Evolutionary conservation across 768 basidiomycete genomes (phyloP), one percentile per base, ranked within the genome.

Genomic region (Trametes punicea): DNA sequence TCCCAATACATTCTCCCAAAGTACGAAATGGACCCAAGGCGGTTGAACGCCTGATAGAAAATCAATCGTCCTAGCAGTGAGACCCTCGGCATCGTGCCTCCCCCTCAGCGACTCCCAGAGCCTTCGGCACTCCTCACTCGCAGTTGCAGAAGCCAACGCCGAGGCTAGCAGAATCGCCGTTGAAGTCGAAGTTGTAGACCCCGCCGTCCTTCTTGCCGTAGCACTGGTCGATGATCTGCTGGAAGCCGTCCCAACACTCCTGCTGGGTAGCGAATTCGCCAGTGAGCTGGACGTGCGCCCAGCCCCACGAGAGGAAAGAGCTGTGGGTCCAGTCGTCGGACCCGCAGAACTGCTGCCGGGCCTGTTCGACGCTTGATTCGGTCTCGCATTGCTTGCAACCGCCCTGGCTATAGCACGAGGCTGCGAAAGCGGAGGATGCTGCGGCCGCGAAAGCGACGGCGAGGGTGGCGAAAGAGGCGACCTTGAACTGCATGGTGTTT

Each of bases 191-290:
- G 25, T 25, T 18, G 36, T 50, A 39, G 2, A 18, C 13, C 5
- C 48, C 48, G 36, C 48, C 48, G n/a, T 50, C 48, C 36, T 39
- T 39, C 16, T 38, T 5, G 15, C 48, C 48, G 25, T 39, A 29
- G 48, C 48, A 50, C 36, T 50, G 36, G 36, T 50, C 48, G 48
- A 50, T 50, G 36, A 50, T 40, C 16, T 39, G 15, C 48, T 50
- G 16, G 48, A 50, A 50, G 4, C 48, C 48, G 36, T 50, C 48
- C 25, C 25, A 27, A 38, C 48, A 50, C 48, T 50, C 36, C 48
- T 50, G 48, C 38, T 50, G 36, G 16, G 16, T 50, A 20, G 36
- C 21, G 48, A 50, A 50, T n/a, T 18, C n/a, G 36, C 48, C 48
- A n/a, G 26, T 15, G 25, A 50, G 48, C 36, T 23, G 26, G 36